These are phyloP conservation scores for Cucurbita pepo DNA, from an alignment of 306 rosid genomes.

Conservation along the genomic window DNA sequence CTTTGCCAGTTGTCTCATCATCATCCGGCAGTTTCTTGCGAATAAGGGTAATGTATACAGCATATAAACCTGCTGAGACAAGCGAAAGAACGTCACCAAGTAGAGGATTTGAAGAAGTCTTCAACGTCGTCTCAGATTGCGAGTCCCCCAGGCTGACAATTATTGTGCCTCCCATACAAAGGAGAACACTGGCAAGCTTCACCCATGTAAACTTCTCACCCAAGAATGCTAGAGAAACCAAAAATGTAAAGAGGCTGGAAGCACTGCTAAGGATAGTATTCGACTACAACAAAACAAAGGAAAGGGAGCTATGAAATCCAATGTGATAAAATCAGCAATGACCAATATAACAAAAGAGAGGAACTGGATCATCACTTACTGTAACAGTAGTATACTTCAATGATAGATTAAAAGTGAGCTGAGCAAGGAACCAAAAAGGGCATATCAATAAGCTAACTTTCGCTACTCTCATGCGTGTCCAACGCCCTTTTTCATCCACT, in stretches of 20 bases:
- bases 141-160: conserved; percentile 91
- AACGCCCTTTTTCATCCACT: conserved; percentile 69
- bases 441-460: conserved; percentile 78
- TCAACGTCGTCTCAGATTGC: conserved; percentile 1
- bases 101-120: conserved; percentile 62
- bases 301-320: conserved; percentile 11
- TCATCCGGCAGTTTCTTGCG: conserved; percentile 68
- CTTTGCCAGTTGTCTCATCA: conserved; percentile 52
- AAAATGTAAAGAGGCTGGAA: conserved; percentile 87
- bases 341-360: neutral
- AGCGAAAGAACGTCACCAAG: conserved; percentile 81
- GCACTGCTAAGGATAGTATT: conserved; percentile 95
- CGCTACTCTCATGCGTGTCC: conserved; percentile 74
- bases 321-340: neutral
- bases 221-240: conserved; percentile 81
- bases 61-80: conserved; percentile 66
- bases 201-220: conserved; percentile 85
- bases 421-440: conserved; percentile 92
- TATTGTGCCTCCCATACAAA: conserved; percentile 91
- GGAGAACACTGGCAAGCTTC: conserved; percentile 78
- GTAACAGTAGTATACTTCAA: conserved; percentile 93
- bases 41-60: conserved; percentile 76
- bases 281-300: conserved; percentile 44
- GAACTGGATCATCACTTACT: conserved; percentile 27
- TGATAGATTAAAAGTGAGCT: conserved; percentile 76